Percentiles rank a stretch among this genome's conserved stretches.
phyloP scores from a whole-genome alignment of 2,329 filamentous ascomycete genomes.

The Ceratocystis alfenasii region DNA sequence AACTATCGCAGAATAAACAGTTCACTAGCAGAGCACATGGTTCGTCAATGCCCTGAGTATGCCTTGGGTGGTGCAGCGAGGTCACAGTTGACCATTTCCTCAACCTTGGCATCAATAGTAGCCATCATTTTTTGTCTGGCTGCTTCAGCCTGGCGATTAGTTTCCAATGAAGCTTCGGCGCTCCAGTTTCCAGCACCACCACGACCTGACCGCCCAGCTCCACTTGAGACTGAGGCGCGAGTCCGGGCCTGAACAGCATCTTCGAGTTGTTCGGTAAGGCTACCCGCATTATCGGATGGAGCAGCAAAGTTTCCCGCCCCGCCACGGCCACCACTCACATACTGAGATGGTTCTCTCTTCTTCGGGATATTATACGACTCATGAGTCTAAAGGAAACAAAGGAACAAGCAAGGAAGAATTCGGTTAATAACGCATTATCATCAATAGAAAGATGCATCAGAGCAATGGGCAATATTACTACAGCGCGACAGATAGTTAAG shows the following conservation, averaged over 20 bases:
- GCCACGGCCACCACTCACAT: conserved; percentile 42
- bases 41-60: conserved; percentile 25
- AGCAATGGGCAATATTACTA: background rate
- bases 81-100: conserved; percentile 34
- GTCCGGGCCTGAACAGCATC: background rate
- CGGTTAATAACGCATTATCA: background rate
- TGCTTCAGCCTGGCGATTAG: conserved; percentile 22
- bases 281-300: conserved; percentile 30
- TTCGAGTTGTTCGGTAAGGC: conserved; percentile 25
- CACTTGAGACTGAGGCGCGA: conserved; percentile 22
- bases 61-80: conserved; percentile 32
- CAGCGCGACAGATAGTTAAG: conserved; percentile 6
- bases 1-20: background rate
- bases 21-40: background rate
- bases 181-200: conserved; percentile 45
- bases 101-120: conserved; percentile 31
- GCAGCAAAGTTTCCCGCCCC: conserved; percentile 50
- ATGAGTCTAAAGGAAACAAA: background rate
- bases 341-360: conserved; percentile 28
- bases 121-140: conserved; percentile 28
- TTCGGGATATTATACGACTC: conserved; percentile 27
- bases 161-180: conserved; percentile 20
- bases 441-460: background rate
- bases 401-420: background rate
- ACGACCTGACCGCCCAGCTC: conserved; percentile 30